Conservation (phyloP, 1,139 yeast genomes). For the Hansenula sp. region DNA sequence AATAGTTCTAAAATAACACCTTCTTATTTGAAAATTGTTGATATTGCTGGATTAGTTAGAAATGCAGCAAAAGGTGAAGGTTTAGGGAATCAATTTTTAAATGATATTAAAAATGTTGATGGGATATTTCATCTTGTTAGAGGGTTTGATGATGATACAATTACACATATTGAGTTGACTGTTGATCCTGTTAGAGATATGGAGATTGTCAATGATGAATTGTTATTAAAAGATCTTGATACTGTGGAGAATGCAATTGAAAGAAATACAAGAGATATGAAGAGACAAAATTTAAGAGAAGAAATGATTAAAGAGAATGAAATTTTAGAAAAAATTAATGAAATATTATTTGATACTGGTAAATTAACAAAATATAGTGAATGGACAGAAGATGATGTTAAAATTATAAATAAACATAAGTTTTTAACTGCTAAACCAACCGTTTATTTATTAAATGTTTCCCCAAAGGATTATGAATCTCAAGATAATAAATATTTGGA, state of each 20-base stretch:
- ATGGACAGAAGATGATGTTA: conserved; percentile 57
- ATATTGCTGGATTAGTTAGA: conserved; percentile 72
- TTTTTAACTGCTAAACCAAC: conserved; percentile 71
- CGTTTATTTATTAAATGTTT: conserved; percentile 56
- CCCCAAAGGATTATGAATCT: conserved; percentile 45
- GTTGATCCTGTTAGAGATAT: conserved; percentile 66
- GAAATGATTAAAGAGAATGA: conserved; percentile 38
- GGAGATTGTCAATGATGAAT: conserved; percentile 65
- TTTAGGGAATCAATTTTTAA: conserved; percentile 66
- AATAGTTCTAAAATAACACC: conserved; percentile 48
- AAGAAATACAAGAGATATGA: conserved; percentile 37
- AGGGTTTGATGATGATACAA: conserved; percentile 63
- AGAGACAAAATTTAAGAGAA: conserved; percentile 30
- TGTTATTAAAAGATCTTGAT: conserved; percentile 68
- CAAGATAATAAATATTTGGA: conserved; percentile 41
- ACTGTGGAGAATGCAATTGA: conserved; percentile 55
- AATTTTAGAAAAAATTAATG: conserved; percentile 43
- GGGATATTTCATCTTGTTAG: conserved; percentile 70
- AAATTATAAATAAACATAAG: conserved; percentile 52
- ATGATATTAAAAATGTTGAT: conserved; percentile 69
- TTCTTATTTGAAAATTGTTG: conserved; percentile 56
- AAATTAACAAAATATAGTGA: conserved; percentile 36
- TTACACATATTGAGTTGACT: conserved; percentile 62
- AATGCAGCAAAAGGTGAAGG: conserved; percentile 79
- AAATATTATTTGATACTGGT: conserved; percentile 53